phyloP scores from a whole-genome alignment of 202 grass and related monocot genomes.

The Hordeum pubiflorum region DNA sequence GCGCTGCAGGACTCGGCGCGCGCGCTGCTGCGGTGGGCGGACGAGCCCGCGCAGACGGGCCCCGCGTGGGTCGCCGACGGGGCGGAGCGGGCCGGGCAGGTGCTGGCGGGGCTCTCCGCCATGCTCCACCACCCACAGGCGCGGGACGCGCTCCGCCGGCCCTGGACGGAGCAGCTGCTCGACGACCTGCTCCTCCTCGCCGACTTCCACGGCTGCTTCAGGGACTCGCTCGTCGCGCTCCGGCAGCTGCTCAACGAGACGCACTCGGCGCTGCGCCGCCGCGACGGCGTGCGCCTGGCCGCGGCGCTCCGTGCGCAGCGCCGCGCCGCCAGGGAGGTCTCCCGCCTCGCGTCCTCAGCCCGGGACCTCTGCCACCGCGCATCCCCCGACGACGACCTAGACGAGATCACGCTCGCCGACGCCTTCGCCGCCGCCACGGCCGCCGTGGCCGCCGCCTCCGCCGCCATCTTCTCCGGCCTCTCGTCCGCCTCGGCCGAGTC shows the following conservation, averaged over 20 bases:
- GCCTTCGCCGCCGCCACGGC: slow-evolving; percentile 28
- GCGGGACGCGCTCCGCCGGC: slow-evolving; percentile 38
- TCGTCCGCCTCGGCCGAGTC: slow-evolving; percentile 39
- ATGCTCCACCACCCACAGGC: slow-evolving; percentile 50
- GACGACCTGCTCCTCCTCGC: slow-evolving; percentile 54
- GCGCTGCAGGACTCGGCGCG: slow-evolving; percentile 36
- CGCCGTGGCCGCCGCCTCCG: slow-evolving; percentile 20
- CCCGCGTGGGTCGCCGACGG: slow-evolving; percentile 41
- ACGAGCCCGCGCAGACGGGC: neutral
- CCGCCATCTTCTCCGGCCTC: slow-evolving; percentile 28
- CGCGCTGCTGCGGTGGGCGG: slow-evolving; percentile 33
- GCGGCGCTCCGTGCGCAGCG: slow-evolving; percentile 37
- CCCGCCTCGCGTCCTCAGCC: slow-evolving; percentile 30
- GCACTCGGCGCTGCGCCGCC: slow-evolving; percentile 26
- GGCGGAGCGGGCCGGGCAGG: neutral
- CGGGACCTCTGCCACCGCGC: slow-evolving; percentile 35
- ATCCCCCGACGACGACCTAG: neutral
- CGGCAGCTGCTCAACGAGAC: slow-evolving; percentile 38
- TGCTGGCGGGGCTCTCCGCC: slow-evolving; percentile 33
- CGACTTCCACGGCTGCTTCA: slow-evolving; percentile 49
- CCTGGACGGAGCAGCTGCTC: slow-evolving; percentile 47
- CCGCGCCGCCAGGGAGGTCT: slow-evolving; percentile 32
- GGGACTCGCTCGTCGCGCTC: slow-evolving; percentile 34
- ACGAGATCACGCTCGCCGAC: slow-evolving; percentile 38
- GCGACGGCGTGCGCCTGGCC: slow-evolving; percentile 32